Evolutionary conservation across 805 yeast genomes (phyloP).

Genomic region (Pichia sporocuriosa): DNA sequence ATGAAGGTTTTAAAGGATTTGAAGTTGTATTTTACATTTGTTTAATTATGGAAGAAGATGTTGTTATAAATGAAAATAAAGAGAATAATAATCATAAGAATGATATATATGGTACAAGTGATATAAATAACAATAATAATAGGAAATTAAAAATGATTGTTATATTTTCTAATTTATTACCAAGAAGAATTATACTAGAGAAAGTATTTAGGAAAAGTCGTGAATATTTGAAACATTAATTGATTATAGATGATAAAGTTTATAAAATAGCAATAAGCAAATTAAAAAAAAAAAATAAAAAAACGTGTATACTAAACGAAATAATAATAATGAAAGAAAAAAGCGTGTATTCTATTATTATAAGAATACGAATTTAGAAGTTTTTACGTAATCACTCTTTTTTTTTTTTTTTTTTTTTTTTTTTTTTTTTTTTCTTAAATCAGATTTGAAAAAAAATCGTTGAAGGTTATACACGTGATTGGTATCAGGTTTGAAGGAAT

Average conservation of each 20-base stretch:
- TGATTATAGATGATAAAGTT: not conserved
- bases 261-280: too few species aligned
- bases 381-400: too few species aligned
- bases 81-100: not conserved
- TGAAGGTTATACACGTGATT: too few species aligned
- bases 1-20: constrained; percentile 67
- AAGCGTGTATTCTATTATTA: too few species aligned
- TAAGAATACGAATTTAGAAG: too few species aligned
- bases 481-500: too few species aligned
- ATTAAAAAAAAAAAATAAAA: too few species aligned
- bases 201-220: constrained; percentile 20
- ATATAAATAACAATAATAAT: not conserved
- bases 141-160: constrained; percentile 13
- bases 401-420: too few species aligned
- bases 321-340: too few species aligned
- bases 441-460: too few species aligned
- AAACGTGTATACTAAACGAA: too few species aligned
- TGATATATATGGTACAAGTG: not conserved
- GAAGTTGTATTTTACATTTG: constrained; percentile 62
- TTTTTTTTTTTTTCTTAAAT: too few species aligned
- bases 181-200: constrained; percentile 26
- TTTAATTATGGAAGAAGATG: constrained; percentile 39
- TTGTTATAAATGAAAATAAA: constrained; percentile 1
- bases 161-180: constrained; percentile 28
- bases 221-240: constrained; percentile 1